A percentile compares a stretch with the other conserved stretches of the same genome.
These are phyloP conservation scores for Neoscytalidium dimidiatum DNA, from an alignment of 2,329 filamentous ascomycete genomes.

Conservation along the genomic window DNA sequence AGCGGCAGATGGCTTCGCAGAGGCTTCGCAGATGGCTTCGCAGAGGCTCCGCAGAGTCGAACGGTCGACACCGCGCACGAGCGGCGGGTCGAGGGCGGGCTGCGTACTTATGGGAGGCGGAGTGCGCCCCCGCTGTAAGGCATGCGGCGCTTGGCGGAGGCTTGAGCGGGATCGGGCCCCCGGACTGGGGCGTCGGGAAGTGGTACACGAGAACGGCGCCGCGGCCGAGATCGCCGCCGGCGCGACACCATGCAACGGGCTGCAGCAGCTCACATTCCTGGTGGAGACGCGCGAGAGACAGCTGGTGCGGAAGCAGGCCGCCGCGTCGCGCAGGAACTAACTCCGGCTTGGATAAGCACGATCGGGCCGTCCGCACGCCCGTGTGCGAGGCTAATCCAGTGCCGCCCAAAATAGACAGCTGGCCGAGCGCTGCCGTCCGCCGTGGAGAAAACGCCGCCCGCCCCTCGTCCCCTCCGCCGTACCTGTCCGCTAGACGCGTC, in stretches of 20 bases:
- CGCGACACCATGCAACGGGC: background rate
- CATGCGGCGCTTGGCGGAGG: background rate
- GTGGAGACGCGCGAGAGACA: too few relatives aligned
- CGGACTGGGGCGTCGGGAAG: background rate
- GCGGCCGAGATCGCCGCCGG: background rate
- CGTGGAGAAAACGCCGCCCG: conserved; percentile 16
- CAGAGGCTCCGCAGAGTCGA: background rate
- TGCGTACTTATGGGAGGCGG: background rate
- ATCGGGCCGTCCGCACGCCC: conserved; percentile 4
- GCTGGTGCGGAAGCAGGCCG: background rate
- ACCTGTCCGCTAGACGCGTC: conserved; percentile 3
- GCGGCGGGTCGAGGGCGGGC: background rate
- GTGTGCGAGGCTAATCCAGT: background rate
- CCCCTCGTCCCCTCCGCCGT: conserved; percentile 19
- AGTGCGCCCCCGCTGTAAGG: background rate
- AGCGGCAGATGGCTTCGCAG: background rate
- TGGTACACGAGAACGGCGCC: background rate
- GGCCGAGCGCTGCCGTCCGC: background rate
- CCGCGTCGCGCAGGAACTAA: background rate
- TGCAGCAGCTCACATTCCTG: too few relatives aligned
- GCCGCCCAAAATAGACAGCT: background rate
- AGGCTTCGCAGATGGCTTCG: background rate
- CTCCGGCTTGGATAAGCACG: conserved; percentile 12
- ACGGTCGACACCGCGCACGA: background rate
- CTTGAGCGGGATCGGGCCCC: background rate